Percentiles rank a stretch among this genome's conserved stretches.
Evolutionary conservation across 345 rosid genomes (phyloP).

Genomic region (Heritiera littoralis): DNA sequence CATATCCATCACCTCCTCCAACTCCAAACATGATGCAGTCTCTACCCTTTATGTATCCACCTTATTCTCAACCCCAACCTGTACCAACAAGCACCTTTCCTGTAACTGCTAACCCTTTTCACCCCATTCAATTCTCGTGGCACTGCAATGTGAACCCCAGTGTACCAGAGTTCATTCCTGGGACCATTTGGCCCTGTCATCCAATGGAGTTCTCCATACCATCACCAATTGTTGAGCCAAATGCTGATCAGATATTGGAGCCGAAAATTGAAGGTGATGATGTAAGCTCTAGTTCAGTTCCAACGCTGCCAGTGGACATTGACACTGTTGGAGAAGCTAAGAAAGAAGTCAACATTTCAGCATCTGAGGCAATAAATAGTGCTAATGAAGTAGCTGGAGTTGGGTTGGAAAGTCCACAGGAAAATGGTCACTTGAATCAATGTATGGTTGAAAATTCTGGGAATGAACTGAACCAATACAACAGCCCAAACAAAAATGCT

Average conservation of each 20-base stretch:
- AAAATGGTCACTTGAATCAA: constrained; percentile 38
- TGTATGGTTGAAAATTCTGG: constrained; percentile 28
- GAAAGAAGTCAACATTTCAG: constrained; percentile 41
- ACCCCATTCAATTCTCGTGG: constrained; percentile 89
- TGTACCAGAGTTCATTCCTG: constrained; percentile 67
- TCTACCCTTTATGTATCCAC: constrained; percentile 80
- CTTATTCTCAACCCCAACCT: constrained; percentile 63
- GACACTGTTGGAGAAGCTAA: constrained; percentile 45
- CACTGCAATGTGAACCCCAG: constrained; percentile 58
- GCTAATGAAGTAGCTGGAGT: constrained; percentile 32
- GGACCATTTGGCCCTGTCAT: constrained; percentile 75
- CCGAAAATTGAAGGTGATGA: constrained; percentile 39
- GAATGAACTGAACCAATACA: constrained; percentile 32
- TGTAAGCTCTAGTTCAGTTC: constrained; percentile 32
- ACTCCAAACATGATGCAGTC: constrained; percentile 89
- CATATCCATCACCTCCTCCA: constrained; percentile 83
- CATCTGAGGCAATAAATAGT: constrained; percentile 37
- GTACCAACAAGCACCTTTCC: constrained; percentile 78
- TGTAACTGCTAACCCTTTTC: constrained; percentile 66
- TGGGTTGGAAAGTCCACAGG: constrained; percentile 35
- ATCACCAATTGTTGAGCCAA: constrained; percentile 64
- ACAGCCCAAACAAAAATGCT: constrained; percentile 31
- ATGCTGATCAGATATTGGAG: constrained; percentile 49
- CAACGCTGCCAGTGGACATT: constrained; percentile 52
- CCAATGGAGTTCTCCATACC: constrained; percentile 68